These are phyloP conservation scores for Quercus aquifolioides DNA, from an alignment of 306 rosid genomes.

Conservation along the genomic window DNA sequence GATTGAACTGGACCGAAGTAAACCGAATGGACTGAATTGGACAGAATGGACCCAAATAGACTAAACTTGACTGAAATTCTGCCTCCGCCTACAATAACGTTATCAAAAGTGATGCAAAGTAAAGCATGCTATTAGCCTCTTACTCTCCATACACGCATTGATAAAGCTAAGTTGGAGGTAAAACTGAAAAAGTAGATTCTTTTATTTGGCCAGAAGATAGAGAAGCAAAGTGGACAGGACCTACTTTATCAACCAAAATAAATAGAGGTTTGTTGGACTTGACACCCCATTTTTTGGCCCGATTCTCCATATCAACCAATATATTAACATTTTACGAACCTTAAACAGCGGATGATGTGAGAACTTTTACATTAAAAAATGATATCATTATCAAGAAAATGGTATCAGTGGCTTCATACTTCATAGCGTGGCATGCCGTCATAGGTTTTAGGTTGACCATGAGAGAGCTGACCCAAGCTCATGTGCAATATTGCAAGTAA, in stretches of 20 bases:
- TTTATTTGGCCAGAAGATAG: too few species aligned
- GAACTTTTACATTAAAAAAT: neutral
- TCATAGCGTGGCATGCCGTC: neutral
- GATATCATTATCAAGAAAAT: neutral
- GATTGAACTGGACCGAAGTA: too few species aligned
- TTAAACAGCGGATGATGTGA: neutral
- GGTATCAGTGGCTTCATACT: neutral
- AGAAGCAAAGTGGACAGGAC: neutral
- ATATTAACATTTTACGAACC: neutral
- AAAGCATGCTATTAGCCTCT: too few species aligned
- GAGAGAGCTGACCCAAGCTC: neutral
- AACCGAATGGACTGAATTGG: too few species aligned
- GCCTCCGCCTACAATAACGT: too few species aligned
- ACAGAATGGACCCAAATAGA: too few species aligned
- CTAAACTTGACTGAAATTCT: too few species aligned
- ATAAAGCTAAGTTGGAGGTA: too few species aligned
- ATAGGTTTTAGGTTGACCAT: neutral
- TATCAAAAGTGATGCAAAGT: too few species aligned
- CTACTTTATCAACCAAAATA: neutral
- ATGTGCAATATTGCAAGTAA: too few species aligned
- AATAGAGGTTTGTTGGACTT: neutral
- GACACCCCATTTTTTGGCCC: neutral
- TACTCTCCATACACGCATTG: too few species aligned
- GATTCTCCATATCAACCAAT: neutral
- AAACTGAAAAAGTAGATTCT: too few species aligned